A percentile compares a stretch with the other conserved stretches of the same genome.
phyloP scores from a whole-genome alignment of 2,329 filamentous ascomycete genomes.

The Cytospora piceicola region DNA sequence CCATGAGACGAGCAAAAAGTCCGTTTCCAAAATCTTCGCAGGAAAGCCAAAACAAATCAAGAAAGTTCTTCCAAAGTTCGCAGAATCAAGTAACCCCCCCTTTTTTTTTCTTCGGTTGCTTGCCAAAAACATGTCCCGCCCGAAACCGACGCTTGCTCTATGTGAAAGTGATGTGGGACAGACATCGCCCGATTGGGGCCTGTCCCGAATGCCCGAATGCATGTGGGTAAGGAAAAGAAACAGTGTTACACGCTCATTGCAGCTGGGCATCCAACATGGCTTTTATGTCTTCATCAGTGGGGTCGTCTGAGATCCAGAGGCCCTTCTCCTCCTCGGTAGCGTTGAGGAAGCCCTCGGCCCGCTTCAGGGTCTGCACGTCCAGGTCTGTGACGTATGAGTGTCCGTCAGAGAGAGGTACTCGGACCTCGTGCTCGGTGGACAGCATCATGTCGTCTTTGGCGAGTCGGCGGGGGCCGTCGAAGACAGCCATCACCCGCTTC shows the following conservation, averaged over 20 bases:
- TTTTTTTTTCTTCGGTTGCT: slow-evolving; percentile 16
- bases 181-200: slow-evolving; percentile 5
- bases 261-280: slow-evolving; percentile 55
- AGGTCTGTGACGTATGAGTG: slow-evolving; percentile 89
- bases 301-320: slow-evolving; percentile 76
- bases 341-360: slow-evolving; percentile 80
- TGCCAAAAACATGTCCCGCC: slow-evolving; percentile 6
- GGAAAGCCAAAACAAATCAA: not conserved
- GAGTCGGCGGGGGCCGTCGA: slow-evolving; percentile 82
- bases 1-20: slow-evolving; percentile 2
- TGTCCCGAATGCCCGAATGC: slow-evolving; percentile 16
- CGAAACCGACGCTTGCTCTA: not conserved
- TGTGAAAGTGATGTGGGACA: slow-evolving; percentile 10
- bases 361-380: slow-evolving; percentile 85
- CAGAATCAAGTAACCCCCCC: not conserved
- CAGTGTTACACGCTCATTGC: slow-evolving; percentile 5
- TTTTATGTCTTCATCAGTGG: slow-evolving; percentile 63
- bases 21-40: slow-evolving; percentile 1
- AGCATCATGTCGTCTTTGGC: slow-evolving; percentile 99
- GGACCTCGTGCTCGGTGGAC: slow-evolving; percentile 90
- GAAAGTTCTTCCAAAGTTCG: not conserved
- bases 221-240: not conserved
- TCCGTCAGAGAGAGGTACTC: slow-evolving; percentile 75
- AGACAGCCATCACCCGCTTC: slow-evolving; percentile 93
- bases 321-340: slow-evolving; percentile 88